Percentiles rank a stretch among this genome's conserved stretches.
Evolutionary conservation across 2,329 filamentous ascomycete species (phyloP).

Genomic region (Phialophora verrucosa): DNA sequence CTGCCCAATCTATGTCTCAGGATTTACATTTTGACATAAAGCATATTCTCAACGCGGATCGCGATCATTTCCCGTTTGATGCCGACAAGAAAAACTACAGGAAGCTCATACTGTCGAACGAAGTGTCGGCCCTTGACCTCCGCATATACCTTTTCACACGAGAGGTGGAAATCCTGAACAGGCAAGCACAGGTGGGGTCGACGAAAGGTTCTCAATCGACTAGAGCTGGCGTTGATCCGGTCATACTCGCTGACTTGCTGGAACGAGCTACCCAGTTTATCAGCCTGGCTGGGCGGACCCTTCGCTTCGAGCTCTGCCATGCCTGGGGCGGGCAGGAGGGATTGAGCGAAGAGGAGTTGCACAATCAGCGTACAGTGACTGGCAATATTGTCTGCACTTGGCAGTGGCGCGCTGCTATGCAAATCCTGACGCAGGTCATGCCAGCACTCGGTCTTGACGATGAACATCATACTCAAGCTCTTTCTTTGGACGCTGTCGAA

Average conservation of each 20-base stretch:
- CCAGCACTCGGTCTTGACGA: constrained; percentile 24
- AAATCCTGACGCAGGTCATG: constrained; percentile 45
- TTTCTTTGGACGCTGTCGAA: constrained; percentile 31
- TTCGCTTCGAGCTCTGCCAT: constrained; percentile 77
- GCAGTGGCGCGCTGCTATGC: constrained; percentile 52
- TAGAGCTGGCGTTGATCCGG: constrained; percentile 23
- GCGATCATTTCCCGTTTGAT: constrained; percentile 46
- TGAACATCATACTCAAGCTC: constrained; percentile 18
- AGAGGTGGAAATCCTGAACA: constrained; percentile 74
- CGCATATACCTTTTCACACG: constrained; percentile 90
- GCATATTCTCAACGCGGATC: constrained; percentile 33
- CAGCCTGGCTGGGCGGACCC: constrained; percentile 75
- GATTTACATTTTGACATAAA: constrained; percentile 37
- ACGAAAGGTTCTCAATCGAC: constrained; percentile 9
- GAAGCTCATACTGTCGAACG: constrained; percentile 88
- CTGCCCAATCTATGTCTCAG: constrained; percentile 34
- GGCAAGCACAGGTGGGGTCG: constrained; percentile 21
- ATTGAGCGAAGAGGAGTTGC: constrained; percentile 44
- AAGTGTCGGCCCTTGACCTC: constrained; percentile 96
- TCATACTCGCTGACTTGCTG: constrained; percentile 83
- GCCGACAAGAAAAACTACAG: constrained; percentile 79
- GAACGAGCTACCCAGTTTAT: constrained; percentile 83
- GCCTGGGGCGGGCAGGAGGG: constrained; percentile 56
- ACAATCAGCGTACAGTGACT: constrained; percentile 43
- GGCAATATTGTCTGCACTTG: constrained; percentile 56